phyloP scores from a whole-genome alignment of 371 early-diverging fungal genomes.

The Syncephalastrum racemosum region DNA sequence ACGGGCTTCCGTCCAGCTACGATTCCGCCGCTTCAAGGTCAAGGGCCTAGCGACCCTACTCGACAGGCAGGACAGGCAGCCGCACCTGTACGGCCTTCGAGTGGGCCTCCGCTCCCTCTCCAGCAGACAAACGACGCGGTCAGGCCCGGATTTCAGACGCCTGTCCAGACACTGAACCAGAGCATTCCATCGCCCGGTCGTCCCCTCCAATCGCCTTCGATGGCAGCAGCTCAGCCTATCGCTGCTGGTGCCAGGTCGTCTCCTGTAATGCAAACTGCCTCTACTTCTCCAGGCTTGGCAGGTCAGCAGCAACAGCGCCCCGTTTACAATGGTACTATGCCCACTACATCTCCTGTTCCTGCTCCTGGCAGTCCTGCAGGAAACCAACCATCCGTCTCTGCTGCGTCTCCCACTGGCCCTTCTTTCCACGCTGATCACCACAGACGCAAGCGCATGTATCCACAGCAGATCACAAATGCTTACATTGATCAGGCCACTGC shows the following conservation, averaged over 20 bases:
- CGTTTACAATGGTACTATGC: background rate
- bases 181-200: background rate
- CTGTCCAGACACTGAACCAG: too few relatives aligned
- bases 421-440: constrained; percentile 29
- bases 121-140: too few relatives aligned
- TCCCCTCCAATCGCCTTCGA: constrained; percentile 11
- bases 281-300: too few relatives aligned
- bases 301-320: too few relatives aligned
- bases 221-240: background rate
- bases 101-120: background rate
- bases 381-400: too few relatives aligned
- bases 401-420: constrained; percentile 13
- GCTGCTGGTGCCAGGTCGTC: background rate
- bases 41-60: constrained; percentile 13
- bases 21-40: constrained; percentile 25
- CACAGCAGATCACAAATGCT: constrained; percentile 52
- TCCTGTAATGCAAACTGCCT: background rate
- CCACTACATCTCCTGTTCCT: background rate
- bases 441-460: constrained; percentile 61
- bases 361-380: background rate
- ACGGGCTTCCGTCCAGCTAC: background rate
- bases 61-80: background rate
- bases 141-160: too few relatives aligned
- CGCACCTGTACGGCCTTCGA: background rate
- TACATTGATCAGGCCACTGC: constrained; percentile 34